These are phyloP conservation scores for Phialophora macrospora DNA, from an alignment of 2,329 filamentous ascomycete species.

Conservation along the genomic window DNA sequence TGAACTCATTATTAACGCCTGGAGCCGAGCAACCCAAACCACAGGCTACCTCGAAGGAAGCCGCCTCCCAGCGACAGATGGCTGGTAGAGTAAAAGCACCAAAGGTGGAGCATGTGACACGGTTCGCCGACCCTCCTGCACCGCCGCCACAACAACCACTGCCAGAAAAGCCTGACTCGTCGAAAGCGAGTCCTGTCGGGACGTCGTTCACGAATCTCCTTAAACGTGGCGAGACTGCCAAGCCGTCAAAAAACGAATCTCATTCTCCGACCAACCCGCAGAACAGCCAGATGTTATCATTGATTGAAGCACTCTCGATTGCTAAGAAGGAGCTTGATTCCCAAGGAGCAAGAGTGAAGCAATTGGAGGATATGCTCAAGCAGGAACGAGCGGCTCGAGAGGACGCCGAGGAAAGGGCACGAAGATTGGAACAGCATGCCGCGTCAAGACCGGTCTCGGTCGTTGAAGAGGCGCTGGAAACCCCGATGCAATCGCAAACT, in stretches of 20 bases:
- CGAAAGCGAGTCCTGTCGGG: slow-evolving; percentile 53
- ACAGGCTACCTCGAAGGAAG: slow-evolving; percentile 54
- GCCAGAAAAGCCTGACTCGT: slow-evolving; percentile 85
- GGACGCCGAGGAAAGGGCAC: slow-evolving; percentile 80
- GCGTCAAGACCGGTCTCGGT: slow-evolving; percentile 46
- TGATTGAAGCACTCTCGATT: slow-evolving; percentile 81
- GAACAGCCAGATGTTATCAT: slow-evolving; percentile 75
- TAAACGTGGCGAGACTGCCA: slow-evolving; percentile 76
- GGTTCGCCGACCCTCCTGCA: slow-evolving; percentile 91
- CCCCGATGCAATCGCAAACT: slow-evolving; percentile 23
- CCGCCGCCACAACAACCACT: slow-evolving; percentile 91
- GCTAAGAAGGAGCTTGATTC: slow-evolving; percentile 85
- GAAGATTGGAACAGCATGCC: slow-evolving; percentile 68
- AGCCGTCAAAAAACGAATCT: slow-evolving; percentile 60
- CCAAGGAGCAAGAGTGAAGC: slow-evolving; percentile 78
- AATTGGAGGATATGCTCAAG: slow-evolving; percentile 76
- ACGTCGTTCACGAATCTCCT: slow-evolving; percentile 63
- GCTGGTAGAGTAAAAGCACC: slow-evolving; percentile 54
- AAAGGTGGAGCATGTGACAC: slow-evolving; percentile 75
- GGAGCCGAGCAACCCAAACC: slow-evolving; percentile 59
- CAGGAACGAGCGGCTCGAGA: slow-evolving; percentile 83
- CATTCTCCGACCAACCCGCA: slow-evolving; percentile 58
- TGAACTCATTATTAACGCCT: slow-evolving; percentile 75
- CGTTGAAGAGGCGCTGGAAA: slow-evolving; percentile 43
- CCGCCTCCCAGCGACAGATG: slow-evolving; percentile 50